Conservation (phyloP, 768 basidiomycete genomes). For the Auricularia sp. region DNA sequence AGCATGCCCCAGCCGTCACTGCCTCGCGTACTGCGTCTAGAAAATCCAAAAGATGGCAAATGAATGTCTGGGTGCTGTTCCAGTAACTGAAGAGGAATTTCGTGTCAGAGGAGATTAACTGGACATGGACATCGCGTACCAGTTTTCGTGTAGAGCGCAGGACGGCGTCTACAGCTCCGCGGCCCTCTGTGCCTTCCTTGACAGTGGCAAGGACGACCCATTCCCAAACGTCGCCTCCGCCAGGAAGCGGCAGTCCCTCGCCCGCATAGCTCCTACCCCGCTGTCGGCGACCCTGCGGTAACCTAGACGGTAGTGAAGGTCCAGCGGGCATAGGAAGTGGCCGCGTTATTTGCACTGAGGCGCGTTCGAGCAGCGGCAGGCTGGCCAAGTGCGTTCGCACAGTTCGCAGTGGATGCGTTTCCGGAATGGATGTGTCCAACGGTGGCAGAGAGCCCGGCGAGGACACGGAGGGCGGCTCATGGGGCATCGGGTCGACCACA, state of each 20-base stretch:
- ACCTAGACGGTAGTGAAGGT: conserved; percentile 45
- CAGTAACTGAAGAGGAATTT: background rate
- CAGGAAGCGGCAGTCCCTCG: conserved; percentile 42
- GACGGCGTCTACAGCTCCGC: conserved; percentile 68
- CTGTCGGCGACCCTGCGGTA: conserved; percentile 51
- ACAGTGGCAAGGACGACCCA: conserved; percentile 73
- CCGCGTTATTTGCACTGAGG: conserved; percentile 42
- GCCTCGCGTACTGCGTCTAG: conserved; percentile 40
- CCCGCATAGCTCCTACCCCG: conserved; percentile 61
- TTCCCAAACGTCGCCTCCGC: conserved; percentile 53
- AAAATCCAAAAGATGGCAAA: background rate
- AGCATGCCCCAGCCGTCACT: conserved; percentile 77
- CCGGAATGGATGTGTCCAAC: background rate
- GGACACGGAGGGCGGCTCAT: background rate
- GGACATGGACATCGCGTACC: conserved; percentile 30
- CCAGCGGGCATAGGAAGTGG: conserved; percentile 42
- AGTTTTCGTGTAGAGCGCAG: conserved; percentile 60
- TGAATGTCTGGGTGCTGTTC: conserved; percentile 3
- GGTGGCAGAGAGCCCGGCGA: background rate
- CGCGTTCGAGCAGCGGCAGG: conserved; percentile 53
- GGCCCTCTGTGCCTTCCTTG: conserved; percentile 74
- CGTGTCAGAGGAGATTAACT: background rate
- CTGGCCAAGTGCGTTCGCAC: background rate
- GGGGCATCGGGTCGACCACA: background rate
- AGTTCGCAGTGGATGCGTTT: background rate